phyloP scores from a whole-genome alignment of 495 filamentous ascomycete species.

The Podospora sp. region DNA sequence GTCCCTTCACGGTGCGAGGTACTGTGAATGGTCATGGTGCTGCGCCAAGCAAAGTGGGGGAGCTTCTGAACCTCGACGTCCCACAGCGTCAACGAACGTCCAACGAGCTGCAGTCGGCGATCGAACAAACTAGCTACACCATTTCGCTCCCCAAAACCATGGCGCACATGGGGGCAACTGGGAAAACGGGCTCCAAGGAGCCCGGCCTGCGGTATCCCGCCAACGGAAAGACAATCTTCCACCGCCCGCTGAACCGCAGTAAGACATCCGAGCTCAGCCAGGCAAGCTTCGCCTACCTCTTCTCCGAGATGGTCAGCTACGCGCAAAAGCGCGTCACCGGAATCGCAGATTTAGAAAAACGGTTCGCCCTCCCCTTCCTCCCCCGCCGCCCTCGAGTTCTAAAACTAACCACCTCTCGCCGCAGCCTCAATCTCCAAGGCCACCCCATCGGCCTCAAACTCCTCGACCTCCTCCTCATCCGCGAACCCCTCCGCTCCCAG shows the following conservation, averaged over 20 bases:
- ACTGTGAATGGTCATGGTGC: conserved; percentile 28
- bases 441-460: conserved; percentile 93
- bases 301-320: conserved; percentile 95
- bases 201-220: conserved; percentile 86
- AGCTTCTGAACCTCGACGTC: not conserved
- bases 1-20: not conserved
- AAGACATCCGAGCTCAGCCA: conserved; percentile 85
- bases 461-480: conserved; percentile 89
- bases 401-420: not conserved
- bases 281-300: conserved; percentile 92
- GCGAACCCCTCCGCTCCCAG: conserved; percentile 66
- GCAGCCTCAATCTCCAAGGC: conserved; percentile 88
- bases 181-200: conserved; percentile 17
- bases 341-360: conserved; percentile 90
- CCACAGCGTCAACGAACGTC: not conserved
- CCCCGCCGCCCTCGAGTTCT: not conserved
- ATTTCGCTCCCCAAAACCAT: conserved; percentile 1
- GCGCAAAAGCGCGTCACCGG: conserved; percentile 87
- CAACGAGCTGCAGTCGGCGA: not conserved
- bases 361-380: conserved; percentile 53
- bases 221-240: conserved; percentile 96
- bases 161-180: conserved; percentile 15
- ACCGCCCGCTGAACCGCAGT: conserved; percentile 87
- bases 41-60: not conserved
- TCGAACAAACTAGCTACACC: not conserved